Evolutionary conservation across 2,329 filamentous ascomycete species (phyloP), one percentile per base, ranked within the genome.

Genomic region (Aureobasidium sp.): DNA sequence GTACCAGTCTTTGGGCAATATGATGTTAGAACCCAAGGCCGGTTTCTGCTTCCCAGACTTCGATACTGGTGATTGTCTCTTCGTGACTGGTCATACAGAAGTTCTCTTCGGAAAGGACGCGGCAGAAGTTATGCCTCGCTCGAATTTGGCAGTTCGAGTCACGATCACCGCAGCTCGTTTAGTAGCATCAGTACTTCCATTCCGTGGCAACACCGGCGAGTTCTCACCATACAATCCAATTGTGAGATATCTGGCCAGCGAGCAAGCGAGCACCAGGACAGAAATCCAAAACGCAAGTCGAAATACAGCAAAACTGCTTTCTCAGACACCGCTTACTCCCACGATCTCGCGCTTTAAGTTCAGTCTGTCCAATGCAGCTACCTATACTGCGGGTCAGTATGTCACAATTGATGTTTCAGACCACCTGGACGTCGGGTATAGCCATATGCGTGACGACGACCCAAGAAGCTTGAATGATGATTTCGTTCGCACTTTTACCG

Each of bases 391-490:
- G 0, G 91, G 90, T 0, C 89, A 95, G 69, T 90, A 94, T 73
- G 82, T 89, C 20, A 91, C 89, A 1, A 74, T 96, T 2, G 86
- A 89, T 64, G 92, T 95, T 69, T 78, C 81, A 13, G 72, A 79
- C 0, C 86, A 92, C 68, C 76, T 96, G 1, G 84, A 88, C 65
- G 73, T 79, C 12, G 91, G 91, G 0, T 96, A 91, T 73, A 84
- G 81, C 53, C 92, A 96, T 71, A 96, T 96, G 91, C 80, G 85
- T 2, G 87, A 95, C 65, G 84, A 88, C 63, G 90, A 95, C 66
- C 91, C 91, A 5, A 81, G 81, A 66, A 89, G 85, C 67, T 72
- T 96, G 17, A 96, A 96, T 68, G 91, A 96, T 70, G 90, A 96
- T 71, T 92, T 85, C 65, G 79, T 94, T 5, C 80, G 91, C 32